Evolutionary conservation across 2,329 filamentous ascomycete species (phyloP).

Genomic region (Stagonosporopsis rhizophila): DNA sequence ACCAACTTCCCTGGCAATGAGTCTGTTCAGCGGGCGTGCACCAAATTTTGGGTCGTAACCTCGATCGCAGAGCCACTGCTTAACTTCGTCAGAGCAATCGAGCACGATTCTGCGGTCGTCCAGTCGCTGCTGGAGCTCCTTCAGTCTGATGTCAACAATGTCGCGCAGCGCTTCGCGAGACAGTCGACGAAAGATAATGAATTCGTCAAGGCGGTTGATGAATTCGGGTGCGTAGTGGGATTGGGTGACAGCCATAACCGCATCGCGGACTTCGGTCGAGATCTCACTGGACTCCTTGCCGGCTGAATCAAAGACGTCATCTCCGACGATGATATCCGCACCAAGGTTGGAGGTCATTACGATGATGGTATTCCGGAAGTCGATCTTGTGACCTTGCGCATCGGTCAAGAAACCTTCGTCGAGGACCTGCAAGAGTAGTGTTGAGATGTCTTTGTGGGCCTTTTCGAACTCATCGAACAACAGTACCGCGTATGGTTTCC

Average conservation of each 20-base stretch:
- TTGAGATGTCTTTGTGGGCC: constrained; percentile 92
- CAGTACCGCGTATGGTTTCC: constrained; percentile 93
- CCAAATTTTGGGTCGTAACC: constrained; percentile 94
- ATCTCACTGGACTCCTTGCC: constrained; percentile 67
- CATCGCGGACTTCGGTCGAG: constrained; percentile 73
- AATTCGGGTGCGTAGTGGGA: constrained; percentile 85
- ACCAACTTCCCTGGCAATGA: constrained; percentile 89
- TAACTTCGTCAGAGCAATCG: constrained; percentile 72
- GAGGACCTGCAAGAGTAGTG: constrained; percentile 88
- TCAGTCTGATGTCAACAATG: constrained; percentile 90
- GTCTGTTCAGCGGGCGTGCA: constrained; percentile 85
- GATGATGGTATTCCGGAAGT: constrained; percentile 96
- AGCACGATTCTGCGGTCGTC: constrained; percentile 85
- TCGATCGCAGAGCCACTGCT: constrained; percentile 84
- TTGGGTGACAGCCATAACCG: constrained; percentile 88
- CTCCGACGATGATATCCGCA: constrained; percentile 85
- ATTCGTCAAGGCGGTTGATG: constrained; percentile 94
- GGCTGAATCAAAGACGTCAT: constrained; percentile 69
- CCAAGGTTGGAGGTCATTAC: constrained; percentile 96
- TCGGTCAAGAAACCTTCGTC: constrained; percentile 97
- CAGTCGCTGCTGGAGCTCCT: constrained; percentile 81
- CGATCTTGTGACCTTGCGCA: constrained; percentile 93
- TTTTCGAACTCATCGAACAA: constrained; percentile 99
- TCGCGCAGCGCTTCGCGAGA: constrained; percentile 80
- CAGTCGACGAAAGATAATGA: constrained; percentile 93